Evolutionary conservation across 495 filamentous ascomycete species (phyloP), one percentile per base, ranked within the genome.

Genomic region (Staphylotrichum tortipilum): DNA sequence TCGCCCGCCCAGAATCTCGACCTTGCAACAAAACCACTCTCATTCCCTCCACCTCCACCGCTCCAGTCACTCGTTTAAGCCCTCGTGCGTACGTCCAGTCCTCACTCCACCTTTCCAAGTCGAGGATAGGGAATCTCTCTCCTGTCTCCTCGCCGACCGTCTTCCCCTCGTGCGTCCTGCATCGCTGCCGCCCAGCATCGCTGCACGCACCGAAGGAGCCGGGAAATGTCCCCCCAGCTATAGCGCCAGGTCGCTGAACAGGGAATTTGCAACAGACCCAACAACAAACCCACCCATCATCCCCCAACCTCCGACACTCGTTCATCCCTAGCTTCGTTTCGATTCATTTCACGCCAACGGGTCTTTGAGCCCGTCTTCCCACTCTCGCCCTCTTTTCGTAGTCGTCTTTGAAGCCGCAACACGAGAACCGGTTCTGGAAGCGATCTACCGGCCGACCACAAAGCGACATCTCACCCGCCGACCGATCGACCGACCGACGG

Each of bases 41-140:
- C 62, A 44, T 34, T 62, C 54, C 57, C 50, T 56, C n/a, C n/a
- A n/a, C n/a, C n/a, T n/a, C n/a, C n/a, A n/a, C n/a, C n/a, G n/a
- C n/a, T n/a, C 49, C 56, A 54, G 62, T 63, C 62, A 50, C 56
- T 65, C 62, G 24, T 63, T 65, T 62, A 49, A 38, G 31, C 49
- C 43, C 31, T 52, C 45, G 21, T 39, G n/a, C n/a, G 52, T 54
- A 41, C 44, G 41, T 54, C n/a, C n/a, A n/a, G n/a, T n/a, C 36
- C 29, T 56, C 57, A 52, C 50, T 55, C 51, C 54, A 50, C 55
- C 50, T 47, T 46, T 19, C 40, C 31, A 36, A 3, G 10, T 21
- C 14, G 40, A 24, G 42, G 34, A 51, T 10, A 49, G 24, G 29
- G 19, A 38, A 39, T 35, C 21, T 37, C 18, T 23, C 10, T 42